phyloP scores from a whole-genome alignment of 2,329 filamentous ascomycete genomes.

The Hirsutella thompsonii region DNA sequence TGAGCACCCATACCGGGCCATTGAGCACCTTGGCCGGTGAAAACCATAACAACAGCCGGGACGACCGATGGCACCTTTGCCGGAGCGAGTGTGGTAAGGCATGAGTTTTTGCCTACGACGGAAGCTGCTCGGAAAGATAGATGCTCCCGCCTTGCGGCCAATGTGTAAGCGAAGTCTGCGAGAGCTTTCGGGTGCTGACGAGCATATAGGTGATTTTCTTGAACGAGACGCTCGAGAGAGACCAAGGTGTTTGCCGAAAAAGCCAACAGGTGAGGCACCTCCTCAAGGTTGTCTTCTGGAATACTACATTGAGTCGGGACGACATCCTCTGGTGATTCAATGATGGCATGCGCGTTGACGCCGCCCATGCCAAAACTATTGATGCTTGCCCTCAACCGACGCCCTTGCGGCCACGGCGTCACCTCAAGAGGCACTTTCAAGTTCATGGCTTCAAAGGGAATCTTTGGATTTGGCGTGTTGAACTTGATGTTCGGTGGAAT shows the following conservation, averaged over 20 bases:
- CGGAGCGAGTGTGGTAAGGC: background rate
- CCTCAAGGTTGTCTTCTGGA: background rate
- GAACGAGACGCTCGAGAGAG: conserved; percentile 10
- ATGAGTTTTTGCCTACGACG: background rate
- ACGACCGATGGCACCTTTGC: background rate
- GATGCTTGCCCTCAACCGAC: conserved; percentile 28
- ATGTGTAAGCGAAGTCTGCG: background rate
- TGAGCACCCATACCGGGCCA: conserved; percentile 13
- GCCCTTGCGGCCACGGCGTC: conserved; percentile 20
- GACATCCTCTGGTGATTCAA: background rate
- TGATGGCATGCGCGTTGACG: conserved; percentile 26
- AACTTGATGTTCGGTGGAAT: conserved; percentile 13
- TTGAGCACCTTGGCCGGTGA: conserved; percentile 20
- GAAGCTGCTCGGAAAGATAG: background rate
- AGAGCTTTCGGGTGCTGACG: background rate
- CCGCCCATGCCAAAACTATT: conserved; percentile 30
- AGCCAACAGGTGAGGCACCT: background rate
- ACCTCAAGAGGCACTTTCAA: conserved; percentile 16
- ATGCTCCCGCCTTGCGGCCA: background rate
- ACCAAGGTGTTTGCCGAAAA: background rate
- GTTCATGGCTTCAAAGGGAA: conserved; percentile 9
- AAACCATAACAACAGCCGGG: conserved; percentile 8
- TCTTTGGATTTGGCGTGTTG: conserved; percentile 9
- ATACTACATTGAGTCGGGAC: background rate
- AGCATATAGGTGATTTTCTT: conserved; percentile 3